A percentile compares a stretch with the other conserved stretches of the same genome.
Evolutionary conservation across 73 alveolate genomes (phyloP).

Genomic region (Tetrahymena thermophila): DNA sequence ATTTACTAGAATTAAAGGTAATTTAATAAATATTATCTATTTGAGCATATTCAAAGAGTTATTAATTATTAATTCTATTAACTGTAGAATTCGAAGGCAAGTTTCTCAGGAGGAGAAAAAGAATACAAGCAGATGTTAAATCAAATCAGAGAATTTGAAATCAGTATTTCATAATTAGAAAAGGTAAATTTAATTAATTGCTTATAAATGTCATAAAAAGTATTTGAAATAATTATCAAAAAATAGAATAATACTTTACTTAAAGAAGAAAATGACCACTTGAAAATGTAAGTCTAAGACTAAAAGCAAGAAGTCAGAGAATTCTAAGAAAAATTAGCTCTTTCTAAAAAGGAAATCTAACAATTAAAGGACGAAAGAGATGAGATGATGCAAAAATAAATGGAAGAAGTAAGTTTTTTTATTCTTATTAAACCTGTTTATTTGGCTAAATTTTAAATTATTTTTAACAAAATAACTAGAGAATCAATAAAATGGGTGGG

Average conservation of each 20-base stretch:
- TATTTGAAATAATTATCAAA: neutral
- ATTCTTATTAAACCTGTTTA: neutral
- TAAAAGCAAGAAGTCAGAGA: neutral
- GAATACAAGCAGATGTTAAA: neutral
- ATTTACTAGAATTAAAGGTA: neutral
- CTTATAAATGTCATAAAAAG: too few species aligned
- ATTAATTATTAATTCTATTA: too few species aligned
- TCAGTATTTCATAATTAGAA: neutral
- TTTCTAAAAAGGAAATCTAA: neutral
- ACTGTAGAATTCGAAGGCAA: neutral
- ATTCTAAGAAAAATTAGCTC: neutral
- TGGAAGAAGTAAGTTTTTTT: neutral
- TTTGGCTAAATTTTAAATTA: neutral
- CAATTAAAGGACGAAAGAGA: neutral
- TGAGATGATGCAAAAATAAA: neutral
- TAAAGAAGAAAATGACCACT: neutral
- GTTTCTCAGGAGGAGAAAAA: neutral
- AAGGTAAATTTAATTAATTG: too few species aligned
- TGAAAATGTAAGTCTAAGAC: neutral
- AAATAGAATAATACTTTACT: neutral
- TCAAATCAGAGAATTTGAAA: neutral
- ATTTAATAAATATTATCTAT: neutral
- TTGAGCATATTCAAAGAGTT: too few species aligned
- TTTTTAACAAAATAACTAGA: neutral
- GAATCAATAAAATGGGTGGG: neutral